Evolutionary conservation across 2,329 filamentous ascomycete species (phyloP), one percentile per base, ranked within the genome.

Genomic region (Stachybotrys echinatus): DNA sequence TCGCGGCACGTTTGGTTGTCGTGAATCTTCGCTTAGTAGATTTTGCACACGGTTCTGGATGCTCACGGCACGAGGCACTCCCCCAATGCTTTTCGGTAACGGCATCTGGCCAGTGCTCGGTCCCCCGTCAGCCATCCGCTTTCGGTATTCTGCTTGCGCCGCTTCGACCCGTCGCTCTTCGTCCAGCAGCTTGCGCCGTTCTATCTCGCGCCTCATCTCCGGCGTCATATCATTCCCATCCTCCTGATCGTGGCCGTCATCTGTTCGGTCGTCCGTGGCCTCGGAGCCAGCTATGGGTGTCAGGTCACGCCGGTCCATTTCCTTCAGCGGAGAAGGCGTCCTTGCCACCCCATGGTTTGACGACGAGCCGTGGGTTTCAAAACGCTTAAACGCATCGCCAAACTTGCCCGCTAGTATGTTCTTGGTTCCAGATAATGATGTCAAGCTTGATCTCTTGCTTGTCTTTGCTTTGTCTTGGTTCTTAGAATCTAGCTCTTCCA

Each of bases 31-130:
- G 53, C 85, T 85, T 17, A 99, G 73, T 46, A 97, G 74, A 46
- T 83, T 89, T 71, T 95, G 89, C 49, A 99, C 89, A 55, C 92
- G 86, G 62, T 89, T 91, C 65, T 97, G 91, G 59, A 99, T 99
- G 22, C 86, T 88, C n/a, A 84, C 81, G 18, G 91, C 90, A 40
- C 85, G 77, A 14, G 82, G 81, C 3, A 80, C 69, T 45, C 77
- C 75, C n/a, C 76, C 81, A 62, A 78, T 78, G 61, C 70, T 79
- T 66, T 76, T 81, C 50, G 77, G 81, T 49, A 69, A 69, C 17
- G 71, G 72, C 18, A 65, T 66, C 6, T 70, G 65, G 42, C 66
- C 70, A 23, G 66, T 63, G 2, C 62, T 59, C 18, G 65, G 57
- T 8, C 67, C 63, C 22, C 72, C 69, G 42, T 73, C 74, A 19